phyloP scores from a whole-genome alignment of 352 stramenopile species.

The Phytophthora sojae region DNA sequence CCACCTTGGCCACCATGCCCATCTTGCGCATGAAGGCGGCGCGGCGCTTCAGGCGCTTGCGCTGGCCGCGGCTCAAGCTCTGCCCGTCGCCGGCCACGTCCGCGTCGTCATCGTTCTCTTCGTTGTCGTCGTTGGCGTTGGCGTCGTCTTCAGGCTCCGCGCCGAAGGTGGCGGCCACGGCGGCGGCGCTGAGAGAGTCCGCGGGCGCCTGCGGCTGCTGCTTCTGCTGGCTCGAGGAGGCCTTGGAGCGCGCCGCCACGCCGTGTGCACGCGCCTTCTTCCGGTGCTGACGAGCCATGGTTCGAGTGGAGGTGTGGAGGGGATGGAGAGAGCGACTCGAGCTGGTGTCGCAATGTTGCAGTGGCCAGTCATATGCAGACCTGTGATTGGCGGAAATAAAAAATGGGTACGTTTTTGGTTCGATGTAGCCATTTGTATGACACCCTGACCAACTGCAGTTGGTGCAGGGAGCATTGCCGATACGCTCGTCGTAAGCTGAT shows the following conservation, averaged over 20 bases:
- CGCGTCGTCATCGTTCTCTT: constrained; percentile 26
- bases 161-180: constrained; percentile 71
- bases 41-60: constrained; percentile 86
- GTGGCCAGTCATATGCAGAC: constrained; percentile 1
- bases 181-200: constrained; percentile 53
- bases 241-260: constrained; percentile 55
- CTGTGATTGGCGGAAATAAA: background rate
- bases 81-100: constrained; percentile 28
- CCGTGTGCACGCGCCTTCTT: constrained; percentile 70
- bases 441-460: too few relatives aligned
- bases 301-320: background rate
- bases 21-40: constrained; percentile 89
- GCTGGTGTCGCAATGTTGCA: too few relatives aligned
- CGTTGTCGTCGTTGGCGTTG: constrained; percentile 40
- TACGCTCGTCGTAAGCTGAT: background rate
- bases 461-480: too few relatives aligned
- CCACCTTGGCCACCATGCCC: constrained; percentile 78
- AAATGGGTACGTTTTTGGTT: background rate
- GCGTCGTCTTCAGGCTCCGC: constrained; percentile 41
- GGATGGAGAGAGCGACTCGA: background rate
- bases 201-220: constrained; percentile 3
- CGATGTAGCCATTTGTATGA: background rate
- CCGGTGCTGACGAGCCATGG: constrained; percentile 66
- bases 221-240: constrained; percentile 31
- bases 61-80: constrained; percentile 79